phyloP scores from a whole-genome alignment of 176 grass and related monocot species.

The Hsuehochloa calcarea region DNA sequence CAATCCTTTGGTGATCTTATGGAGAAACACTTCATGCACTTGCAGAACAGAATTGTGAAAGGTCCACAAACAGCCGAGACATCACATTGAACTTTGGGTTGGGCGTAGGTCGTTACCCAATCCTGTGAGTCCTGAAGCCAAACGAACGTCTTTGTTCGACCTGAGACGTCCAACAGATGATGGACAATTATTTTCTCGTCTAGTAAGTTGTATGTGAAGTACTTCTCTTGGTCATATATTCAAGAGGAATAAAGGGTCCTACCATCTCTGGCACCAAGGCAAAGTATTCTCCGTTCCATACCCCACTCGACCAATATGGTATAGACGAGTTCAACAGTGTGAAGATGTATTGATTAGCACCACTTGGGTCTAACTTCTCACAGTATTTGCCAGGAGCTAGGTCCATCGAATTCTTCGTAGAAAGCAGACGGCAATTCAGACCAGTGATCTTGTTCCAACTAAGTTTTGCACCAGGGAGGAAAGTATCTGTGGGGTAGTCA shows the following conservation, averaged over 20 bases:
- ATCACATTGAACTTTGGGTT: too few relatives aligned
- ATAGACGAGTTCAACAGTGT: slow-evolving; percentile 27
- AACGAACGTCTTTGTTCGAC: too few relatives aligned
- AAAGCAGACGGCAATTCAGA: slow-evolving; percentile 36
- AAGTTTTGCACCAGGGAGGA: slow-evolving; percentile 48
- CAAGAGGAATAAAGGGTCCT: background rate
- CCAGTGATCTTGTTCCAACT: slow-evolving; percentile 48
- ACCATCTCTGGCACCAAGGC: slow-evolving; percentile 32
- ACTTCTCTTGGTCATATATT: too few relatives aligned
- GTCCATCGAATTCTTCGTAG: slow-evolving; percentile 49
- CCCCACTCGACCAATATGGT: slow-evolving; percentile 35
- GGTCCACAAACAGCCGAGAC: too few relatives aligned
- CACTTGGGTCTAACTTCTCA: slow-evolving; percentile 37
- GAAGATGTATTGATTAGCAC: slow-evolving; percentile 26
- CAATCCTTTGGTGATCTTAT: too few relatives aligned
- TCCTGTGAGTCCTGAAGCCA: too few relatives aligned
- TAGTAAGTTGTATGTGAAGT: too few relatives aligned
- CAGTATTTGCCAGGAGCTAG: slow-evolving; percentile 37
- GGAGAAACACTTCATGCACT: too few relatives aligned
- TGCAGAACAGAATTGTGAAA: too few relatives aligned
- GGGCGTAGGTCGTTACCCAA: too few relatives aligned
- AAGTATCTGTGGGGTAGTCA: slow-evolving; percentile 49
- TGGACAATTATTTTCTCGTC: too few relatives aligned
- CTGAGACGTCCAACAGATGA: too few relatives aligned
- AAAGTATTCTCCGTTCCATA: slow-evolving; percentile 68